Conservation (phyloP, 441 rosid genomes). For the Pelargonium fulgidum region DNA sequence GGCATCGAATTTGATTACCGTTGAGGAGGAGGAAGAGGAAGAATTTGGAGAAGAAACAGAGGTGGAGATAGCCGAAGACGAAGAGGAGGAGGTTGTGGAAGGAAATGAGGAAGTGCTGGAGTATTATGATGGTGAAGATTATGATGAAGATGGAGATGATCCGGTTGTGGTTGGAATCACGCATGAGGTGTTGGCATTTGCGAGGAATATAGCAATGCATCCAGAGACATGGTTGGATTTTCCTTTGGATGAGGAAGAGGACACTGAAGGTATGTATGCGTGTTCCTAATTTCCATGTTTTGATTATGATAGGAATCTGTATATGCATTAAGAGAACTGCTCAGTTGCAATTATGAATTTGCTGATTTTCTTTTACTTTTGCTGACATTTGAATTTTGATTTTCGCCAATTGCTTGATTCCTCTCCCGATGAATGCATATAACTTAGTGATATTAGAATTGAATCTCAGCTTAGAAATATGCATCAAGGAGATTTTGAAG, state of each 20-base stretch:
- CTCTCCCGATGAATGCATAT: too few species aligned
- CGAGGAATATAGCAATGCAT: conserved; percentile 62
- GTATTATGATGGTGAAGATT: conserved; percentile 32
- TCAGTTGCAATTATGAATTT: neutral
- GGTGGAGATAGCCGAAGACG: conserved; percentile 15
- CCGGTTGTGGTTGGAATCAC: conserved; percentile 57
- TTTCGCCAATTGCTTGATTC: too few species aligned
- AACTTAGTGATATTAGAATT: too few species aligned
- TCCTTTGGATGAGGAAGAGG: conserved; percentile 68
- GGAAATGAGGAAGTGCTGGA: conserved; percentile 12
- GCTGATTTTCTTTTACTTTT: neutral
- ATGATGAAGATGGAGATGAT: conserved; percentile 23
- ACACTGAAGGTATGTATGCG: conserved; percentile 48
- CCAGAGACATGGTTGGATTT: conserved; percentile 77
- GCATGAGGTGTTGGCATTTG: conserved; percentile 67
- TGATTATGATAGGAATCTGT: neutral
- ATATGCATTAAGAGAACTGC: neutral
- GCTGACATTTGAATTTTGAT: neutral
- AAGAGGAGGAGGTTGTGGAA: conserved; percentile 17
- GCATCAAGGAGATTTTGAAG: too few species aligned
- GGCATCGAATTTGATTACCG: conserved; percentile 17
- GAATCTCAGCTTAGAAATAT: too few species aligned
- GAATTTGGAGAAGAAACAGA: neutral
- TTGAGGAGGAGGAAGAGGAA: conserved; percentile 23
- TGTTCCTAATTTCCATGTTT: neutral